Evolutionary conservation across 345 rosid species (phyloP).

Genomic region (Salix caprea): DNA sequence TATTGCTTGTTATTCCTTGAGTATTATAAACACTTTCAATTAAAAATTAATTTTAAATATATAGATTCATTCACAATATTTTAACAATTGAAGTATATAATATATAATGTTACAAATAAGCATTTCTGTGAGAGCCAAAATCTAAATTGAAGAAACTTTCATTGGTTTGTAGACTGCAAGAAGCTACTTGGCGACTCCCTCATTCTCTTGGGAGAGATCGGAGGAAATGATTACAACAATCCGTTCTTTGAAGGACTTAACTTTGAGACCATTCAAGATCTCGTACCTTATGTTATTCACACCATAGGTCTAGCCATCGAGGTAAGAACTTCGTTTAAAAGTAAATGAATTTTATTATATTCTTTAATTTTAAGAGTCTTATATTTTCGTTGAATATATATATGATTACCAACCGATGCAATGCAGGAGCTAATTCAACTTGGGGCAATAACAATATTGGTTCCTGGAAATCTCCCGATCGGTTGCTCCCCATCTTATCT

Average conservation of each 20-base stretch:
- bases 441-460: slow-evolving; percentile 42
- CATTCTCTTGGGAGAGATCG: slow-evolving; percentile 55
- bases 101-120: no score
- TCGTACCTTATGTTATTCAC: slow-evolving; percentile 32
- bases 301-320: slow-evolving; percentile 31
- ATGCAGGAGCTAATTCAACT: slow-evolving; percentile 42
- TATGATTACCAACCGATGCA: not conserved
- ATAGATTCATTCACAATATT: no score
- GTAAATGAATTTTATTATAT: no score
- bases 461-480: slow-evolving; percentile 40
- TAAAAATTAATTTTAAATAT: no score
- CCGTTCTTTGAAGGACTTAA: slow-evolving; percentile 21
- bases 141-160: not conserved
- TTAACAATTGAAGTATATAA: no score
- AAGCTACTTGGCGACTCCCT: slow-evolving; percentile 29
- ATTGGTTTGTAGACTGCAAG: slow-evolving; percentile 26
- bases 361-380: no score
- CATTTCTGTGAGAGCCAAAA: not conserved
- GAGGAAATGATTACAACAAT: slow-evolving; percentile 48
- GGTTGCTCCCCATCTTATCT: slow-evolving; percentile 36
- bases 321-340: slow-evolving; percentile 15
- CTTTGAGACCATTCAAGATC: slow-evolving; percentile 16
- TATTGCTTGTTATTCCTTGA: no score
- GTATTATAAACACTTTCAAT: no score
- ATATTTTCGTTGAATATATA: not conserved